Evolutionary conservation across 1,139 yeast species (phyloP), one percentile per base, ranked within the genome.

Genomic region (Taiozyma sp.): DNA sequence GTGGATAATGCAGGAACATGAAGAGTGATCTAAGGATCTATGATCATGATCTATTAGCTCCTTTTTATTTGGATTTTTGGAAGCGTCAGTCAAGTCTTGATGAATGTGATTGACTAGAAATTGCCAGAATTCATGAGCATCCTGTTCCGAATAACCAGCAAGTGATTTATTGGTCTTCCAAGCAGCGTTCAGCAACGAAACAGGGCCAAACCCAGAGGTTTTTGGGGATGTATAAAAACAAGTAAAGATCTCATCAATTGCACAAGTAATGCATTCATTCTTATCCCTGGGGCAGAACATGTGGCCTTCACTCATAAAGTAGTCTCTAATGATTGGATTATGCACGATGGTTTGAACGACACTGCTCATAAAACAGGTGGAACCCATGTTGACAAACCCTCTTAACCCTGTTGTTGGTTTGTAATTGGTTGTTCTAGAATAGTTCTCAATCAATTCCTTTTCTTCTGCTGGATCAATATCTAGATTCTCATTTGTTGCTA

Each of bases 41-140:
- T 28, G 28, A 4, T 32, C 44, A 21, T 44, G 42, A 21, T 43
- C 35, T 10, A 28, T 13, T 13, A 44, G 22, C 22, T 43, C 45
- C 35, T 16, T 28, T 21, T 22, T 24, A n/a, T 34, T 35, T 34
- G 46, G 42, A 24, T 47, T 44, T 30, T 46, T 45, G n/a, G 37
- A 14, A 2, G 11, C 14, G 13, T 47, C 49, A 8, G 53, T 49
- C 32, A 67, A 57, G 37, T 69, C 88, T 55, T 72, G 73, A 68
- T 93, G 99, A 50, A 93, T 70, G 67, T 89, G 96, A 65, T 91
- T 88, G 45, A 91, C 73, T 32, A 91, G 64, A 65, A 91, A 90
- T 65, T 93, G 97, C 85, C 96, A 84, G 67, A 91, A 93, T 67
- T 93, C 99, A 68, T 93, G 99, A 0, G 99, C 98, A 67, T 93